Percentiles rank a stretch among this genome's conserved stretches.
Conservation (phyloP, 352 stramenopile genomes). For the Aphanomyces cochlioides region DNA sequence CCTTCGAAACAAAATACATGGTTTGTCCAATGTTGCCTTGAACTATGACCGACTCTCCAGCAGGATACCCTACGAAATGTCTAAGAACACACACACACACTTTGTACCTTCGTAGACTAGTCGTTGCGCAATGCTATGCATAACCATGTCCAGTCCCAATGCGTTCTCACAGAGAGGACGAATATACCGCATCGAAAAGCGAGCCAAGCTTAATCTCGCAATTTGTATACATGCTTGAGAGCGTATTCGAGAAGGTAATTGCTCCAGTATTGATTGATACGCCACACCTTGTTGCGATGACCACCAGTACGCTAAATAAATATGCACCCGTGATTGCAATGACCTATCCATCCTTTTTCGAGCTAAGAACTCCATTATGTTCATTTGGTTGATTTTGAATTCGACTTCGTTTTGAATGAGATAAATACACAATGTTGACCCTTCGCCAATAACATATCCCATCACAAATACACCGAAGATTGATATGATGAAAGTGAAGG, state of each 20-base stretch:
- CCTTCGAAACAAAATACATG: slow-evolving; percentile 31
- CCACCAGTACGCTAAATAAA: slow-evolving; percentile 29
- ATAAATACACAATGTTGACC: slow-evolving; percentile 27
- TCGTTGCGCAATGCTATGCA: slow-evolving; percentile 20
- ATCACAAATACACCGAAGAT: slow-evolving; percentile 28
- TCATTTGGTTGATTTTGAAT: slow-evolving; percentile 32
- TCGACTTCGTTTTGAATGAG: slow-evolving; percentile 32
- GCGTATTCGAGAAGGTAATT: slow-evolving; percentile 24
- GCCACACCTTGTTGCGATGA: slow-evolving; percentile 23
- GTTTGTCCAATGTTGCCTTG: slow-evolving; percentile 31
- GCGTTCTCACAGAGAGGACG: slow-evolving; percentile 10
- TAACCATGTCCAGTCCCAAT: slow-evolving; percentile 7
- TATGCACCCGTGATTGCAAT: slow-evolving; percentile 13
- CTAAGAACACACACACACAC: neutral
- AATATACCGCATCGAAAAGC: slow-evolving; percentile 27
- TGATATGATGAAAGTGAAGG: slow-evolving; percentile 17
- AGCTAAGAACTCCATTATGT: slow-evolving; percentile 28
- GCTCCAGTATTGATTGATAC: slow-evolving; percentile 28
- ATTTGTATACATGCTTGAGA: slow-evolving; percentile 30
- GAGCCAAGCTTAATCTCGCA: slow-evolving; percentile 8
- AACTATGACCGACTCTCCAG: slow-evolving; percentile 29
- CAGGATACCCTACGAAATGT: slow-evolving; percentile 6
- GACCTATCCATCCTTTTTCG: slow-evolving; percentile 21
- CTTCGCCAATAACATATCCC: slow-evolving; percentile 29
- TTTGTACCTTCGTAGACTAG: slow-evolving; percentile 23